Conservation (phyloP, 2,329 filamentous ascomycete species). For the Ophiobolus disseminans region DNA sequence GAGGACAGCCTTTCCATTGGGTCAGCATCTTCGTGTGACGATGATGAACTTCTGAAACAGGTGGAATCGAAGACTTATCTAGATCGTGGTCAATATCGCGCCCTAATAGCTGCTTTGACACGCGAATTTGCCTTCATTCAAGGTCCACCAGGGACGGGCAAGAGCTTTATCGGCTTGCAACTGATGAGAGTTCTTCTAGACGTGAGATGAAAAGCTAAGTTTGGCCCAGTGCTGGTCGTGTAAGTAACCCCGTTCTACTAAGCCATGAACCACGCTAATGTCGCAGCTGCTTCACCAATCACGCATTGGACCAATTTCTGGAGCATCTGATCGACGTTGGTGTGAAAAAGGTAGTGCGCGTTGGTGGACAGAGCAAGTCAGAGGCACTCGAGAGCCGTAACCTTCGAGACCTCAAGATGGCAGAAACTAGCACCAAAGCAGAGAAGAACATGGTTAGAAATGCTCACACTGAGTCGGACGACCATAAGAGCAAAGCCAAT, state of each 20-base stretch:
- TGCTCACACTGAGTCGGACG: constrained; percentile 22
- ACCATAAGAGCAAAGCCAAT: constrained; percentile 8
- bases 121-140: constrained; percentile 68
- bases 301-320: constrained; percentile 63
- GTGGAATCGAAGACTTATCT: constrained; percentile 45
- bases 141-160: constrained; percentile 75
- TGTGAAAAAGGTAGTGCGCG: constrained; percentile 63
- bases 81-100: constrained; percentile 59
- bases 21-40: constrained; percentile 20
- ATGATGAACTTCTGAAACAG: constrained; percentile 18
- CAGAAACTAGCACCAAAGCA: constrained; percentile 25
- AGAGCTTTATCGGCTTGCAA: constrained; percentile 66
- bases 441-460: constrained; percentile 19
- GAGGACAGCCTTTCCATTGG: constrained; percentile 8
- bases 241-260: constrained; percentile 18
- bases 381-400: constrained; percentile 60
- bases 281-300: constrained; percentile 58
- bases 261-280: constrained; percentile 5
- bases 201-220: constrained; percentile 39
- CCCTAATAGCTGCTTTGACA: constrained; percentile 62
- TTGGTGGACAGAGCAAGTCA: constrained; percentile 66
- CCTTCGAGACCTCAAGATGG: constrained; percentile 47
- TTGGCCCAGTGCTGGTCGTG: constrained; percentile 56
- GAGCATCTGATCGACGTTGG: constrained; percentile 62
- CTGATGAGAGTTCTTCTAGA: constrained; percentile 65